Evolutionary conservation across 2,329 filamentous ascomycete species (phyloP), one percentile per base, ranked within the genome.

Genomic region (Curvularia verruculosa): DNA sequence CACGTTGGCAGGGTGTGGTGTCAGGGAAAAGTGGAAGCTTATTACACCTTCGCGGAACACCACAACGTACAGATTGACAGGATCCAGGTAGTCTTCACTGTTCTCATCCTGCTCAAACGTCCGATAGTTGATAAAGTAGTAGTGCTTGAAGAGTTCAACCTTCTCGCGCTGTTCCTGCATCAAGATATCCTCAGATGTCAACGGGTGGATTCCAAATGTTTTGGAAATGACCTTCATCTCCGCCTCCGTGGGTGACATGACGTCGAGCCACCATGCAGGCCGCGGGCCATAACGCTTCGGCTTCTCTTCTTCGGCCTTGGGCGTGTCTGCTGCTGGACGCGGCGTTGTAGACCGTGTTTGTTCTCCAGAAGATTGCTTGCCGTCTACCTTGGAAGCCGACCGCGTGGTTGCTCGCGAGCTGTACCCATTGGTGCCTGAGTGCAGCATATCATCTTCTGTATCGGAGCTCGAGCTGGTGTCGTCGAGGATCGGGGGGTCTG

Each of bases 101-200:
- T 89, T 89, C 59, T 87, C 87, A 72, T 99, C 95, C 75, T 98
- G 95, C 74, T 99, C 95, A 72, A 99, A 99, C 0, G 92, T 96
- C 15, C 95, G 90, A 76, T 99, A 99, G 75, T 96, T 98, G 79
- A 99, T 91, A 70, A 99, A 97, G 77, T 99, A 99, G 79, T 99
- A 99, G 74, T 96, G 90, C 31, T 91, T 89, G 82, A 99, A 99
- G 1, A 99, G 83, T 75, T 99, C 95, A 0, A 99, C 95, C 79
- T 99, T 99, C 73, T 99, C 95, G 21, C 95, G 93, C 39, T 93
- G 91, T 79, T 99, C 95, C 75, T 98, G 92, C 81, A 97, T 89
- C 84, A 98, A 89, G 68, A 99, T 97, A 73, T 99, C 95, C 76
- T 99, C 95, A 1, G 92, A 89, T 0, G 95, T 99, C 56, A 99